A percentile compares a stretch with the other conserved stretches of the same genome.
phyloP scores from a whole-genome alignment of 305 asterid species.

The Solanum hybrid region DNA sequence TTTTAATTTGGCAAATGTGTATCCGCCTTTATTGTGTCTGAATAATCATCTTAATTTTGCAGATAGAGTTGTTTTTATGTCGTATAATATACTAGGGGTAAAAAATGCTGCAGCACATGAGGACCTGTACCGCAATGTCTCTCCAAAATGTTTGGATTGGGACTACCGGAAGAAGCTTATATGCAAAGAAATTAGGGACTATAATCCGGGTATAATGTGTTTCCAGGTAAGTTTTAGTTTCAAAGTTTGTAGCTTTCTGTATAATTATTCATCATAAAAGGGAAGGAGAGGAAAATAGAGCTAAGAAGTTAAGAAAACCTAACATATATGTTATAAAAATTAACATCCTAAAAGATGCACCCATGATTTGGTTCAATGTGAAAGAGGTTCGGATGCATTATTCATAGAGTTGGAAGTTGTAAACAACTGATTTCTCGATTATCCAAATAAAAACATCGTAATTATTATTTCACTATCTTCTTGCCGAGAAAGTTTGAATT shows the following conservation, averaged over 20 bases:
- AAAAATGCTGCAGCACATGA: constrained; percentile 58
- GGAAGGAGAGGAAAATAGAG: neutral
- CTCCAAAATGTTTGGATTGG: constrained; percentile 56
- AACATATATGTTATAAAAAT: neutral
- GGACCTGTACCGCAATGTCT: constrained; percentile 39
- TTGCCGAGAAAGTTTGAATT: neutral
- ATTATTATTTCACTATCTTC: neutral
- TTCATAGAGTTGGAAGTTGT: neutral
- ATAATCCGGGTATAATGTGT: constrained; percentile 58
- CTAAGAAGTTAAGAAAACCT: neutral
- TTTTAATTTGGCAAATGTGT: neutral
- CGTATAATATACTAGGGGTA: constrained; percentile 73
- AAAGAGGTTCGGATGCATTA: neutral
- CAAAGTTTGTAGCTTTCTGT: neutral
- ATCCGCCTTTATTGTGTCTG: neutral
- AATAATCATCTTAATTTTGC: neutral
- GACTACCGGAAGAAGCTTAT: constrained; percentile 48
- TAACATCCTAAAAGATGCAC: neutral
- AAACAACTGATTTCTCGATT: neutral
- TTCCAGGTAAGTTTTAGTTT: constrained; percentile 44
- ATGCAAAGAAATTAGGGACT: constrained; percentile 44
- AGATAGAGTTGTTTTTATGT: constrained; percentile 55
- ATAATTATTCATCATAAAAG: neutral
- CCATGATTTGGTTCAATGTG: neutral
- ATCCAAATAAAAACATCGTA: neutral